Evolutionary conservation across 768 basidiomycete genomes (phyloP).

Genomic region (Leccinum rimulosum): DNA sequence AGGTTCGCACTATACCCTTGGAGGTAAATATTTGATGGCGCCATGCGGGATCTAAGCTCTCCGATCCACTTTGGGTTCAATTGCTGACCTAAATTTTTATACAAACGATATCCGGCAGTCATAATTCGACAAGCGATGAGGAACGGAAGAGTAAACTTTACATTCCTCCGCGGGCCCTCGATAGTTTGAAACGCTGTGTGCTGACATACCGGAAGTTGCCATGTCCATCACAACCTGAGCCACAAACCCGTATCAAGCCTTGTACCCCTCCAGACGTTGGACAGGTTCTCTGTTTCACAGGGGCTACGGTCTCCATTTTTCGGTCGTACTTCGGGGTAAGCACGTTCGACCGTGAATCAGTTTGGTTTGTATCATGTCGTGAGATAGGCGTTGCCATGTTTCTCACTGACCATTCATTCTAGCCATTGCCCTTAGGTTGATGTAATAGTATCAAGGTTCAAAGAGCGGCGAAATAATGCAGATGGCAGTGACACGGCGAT

Average conservation of each 20-base stretch:
- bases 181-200: conserved; percentile 19
- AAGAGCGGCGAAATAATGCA: conserved; percentile 13
- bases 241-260: conserved; percentile 1
- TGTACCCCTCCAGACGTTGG: neutral
- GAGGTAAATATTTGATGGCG: conserved; percentile 16
- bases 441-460: conserved; percentile 14
- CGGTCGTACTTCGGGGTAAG: neutral
- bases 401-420: neutral
- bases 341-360: neutral
- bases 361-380: neutral
- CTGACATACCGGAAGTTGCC: conserved; percentile 15
- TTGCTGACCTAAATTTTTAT: neutral
- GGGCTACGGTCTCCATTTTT: conserved; percentile 1
- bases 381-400: neutral
- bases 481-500: conserved; percentile 20
- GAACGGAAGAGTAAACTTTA: conserved; percentile 5
- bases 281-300: neutral
- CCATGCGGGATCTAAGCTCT: conserved; percentile 19
- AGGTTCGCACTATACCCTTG: conserved; percentile 15
- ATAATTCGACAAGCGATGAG: conserved; percentile 8
- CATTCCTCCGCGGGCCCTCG: conserved; percentile 26
- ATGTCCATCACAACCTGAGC: neutral
- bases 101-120: neutral
- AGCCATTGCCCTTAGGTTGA: conserved; percentile 5
- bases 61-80: conserved; percentile 7